A percentile compares a stretch with the other conserved stretches of the same genome.
Evolutionary conservation across 306 rosid genomes (phyloP).

Genomic region (Crataegus laevigata): DNA sequence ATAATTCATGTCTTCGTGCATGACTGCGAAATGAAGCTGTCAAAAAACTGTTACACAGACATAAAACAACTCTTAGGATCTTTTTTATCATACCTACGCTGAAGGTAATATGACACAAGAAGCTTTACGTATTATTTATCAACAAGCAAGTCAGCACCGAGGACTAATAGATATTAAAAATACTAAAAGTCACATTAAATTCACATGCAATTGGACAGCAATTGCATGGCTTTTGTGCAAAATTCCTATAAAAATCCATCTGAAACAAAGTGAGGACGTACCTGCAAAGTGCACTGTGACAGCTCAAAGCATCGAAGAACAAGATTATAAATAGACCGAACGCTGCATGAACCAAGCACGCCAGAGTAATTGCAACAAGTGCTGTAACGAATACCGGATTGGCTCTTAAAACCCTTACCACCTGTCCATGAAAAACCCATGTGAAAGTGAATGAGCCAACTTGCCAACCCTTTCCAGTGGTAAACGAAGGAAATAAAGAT

Average conservation of each 20-base stretch:
- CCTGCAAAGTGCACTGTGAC: constrained; percentile 91
- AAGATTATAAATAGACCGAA: constrained; percentile 67
- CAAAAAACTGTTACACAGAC: constrained; percentile 68
- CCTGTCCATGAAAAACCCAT: constrained; percentile 37
- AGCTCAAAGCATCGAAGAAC: constrained; percentile 61
- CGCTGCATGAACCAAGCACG: constrained; percentile 80
- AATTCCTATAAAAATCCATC: background rate
- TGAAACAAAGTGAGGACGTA: constrained; percentile 24
- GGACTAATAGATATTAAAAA: background rate
- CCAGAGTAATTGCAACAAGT: constrained; percentile 57
- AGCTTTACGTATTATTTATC: constrained; percentile 5
- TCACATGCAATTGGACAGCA: background rate
- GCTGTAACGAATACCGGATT: constrained; percentile 55
- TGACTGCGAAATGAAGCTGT: constrained; percentile 72
- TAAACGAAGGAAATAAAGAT: constrained; percentile 4
- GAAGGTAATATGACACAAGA: background rate
- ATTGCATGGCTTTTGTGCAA: background rate
- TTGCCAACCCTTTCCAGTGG: constrained; percentile 7
- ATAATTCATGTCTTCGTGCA: constrained; percentile 38
- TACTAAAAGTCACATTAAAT: background rate
- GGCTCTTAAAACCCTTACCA: constrained; percentile 54
- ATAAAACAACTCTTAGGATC: constrained; percentile 34
- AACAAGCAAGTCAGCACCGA: background rate
- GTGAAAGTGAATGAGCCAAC: constrained; percentile 22
- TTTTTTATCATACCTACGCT: background rate